Evolutionary conservation across 1,284 basidiomycete species (phyloP), one percentile per base, ranked within the genome.

Genomic region (Ganoderma meredithae): DNA sequence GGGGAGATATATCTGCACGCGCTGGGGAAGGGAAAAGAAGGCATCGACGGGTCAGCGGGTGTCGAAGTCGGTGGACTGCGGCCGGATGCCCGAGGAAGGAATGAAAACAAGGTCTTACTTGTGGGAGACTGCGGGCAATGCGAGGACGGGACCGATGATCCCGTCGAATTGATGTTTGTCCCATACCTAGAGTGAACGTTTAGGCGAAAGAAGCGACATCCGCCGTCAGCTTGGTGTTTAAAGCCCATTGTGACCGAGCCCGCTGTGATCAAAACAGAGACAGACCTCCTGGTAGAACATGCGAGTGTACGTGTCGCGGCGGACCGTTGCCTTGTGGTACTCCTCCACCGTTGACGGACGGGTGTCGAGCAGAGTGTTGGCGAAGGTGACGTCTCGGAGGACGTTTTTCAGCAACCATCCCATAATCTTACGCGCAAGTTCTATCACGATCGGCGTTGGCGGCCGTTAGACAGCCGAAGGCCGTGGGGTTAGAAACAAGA

Each of bases 111-210:
- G 15, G 8, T 65, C 84, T 73, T 73, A 91, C 90, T 88, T 90
- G 72, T 95, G 90, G 17, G 90, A 89, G 3, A 94, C 73, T 63
- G 89, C 90, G 3, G 94, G 94, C n/a, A 91, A 71, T 1, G 93
- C 88, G 73, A 91, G 90, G 1, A 90, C 87, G 8, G 94, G 93
- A 13, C 88, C 89, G 44, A 96, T 88, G 65, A 96, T 87, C 0
- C 88, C 91, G 76, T 97, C 95, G 33, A 95, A 86, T 0, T 79
- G 75, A 65, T 90, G 75, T 66, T 87, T 83, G 31, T 89, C 82
- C 95, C 95, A 96, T 6, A 95, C 86, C 88, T 92, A 55, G 25
- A 53, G 3, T 40, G 56, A 36, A 59, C 4, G 36, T n/a, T 39
- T 3, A 22, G n/a, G 19, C 33, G n/a, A 19, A 13, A 55, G 12